phyloP scores from a whole-genome alignment of 2,329 filamentous ascomycete species.

The Bipolaris bicolor region DNA sequence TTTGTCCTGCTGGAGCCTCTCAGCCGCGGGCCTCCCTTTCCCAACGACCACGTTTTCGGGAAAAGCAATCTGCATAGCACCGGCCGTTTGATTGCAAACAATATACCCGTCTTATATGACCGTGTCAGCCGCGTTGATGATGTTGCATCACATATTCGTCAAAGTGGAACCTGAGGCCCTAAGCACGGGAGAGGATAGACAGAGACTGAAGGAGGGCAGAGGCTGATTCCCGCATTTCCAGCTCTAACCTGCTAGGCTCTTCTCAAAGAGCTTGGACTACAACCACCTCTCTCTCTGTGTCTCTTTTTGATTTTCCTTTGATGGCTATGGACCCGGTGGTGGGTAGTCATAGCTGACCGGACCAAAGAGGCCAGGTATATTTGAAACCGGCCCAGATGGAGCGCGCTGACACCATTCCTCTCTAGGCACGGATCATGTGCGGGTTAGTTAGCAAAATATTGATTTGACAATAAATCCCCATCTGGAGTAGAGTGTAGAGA shows the following conservation, averaged over 20 bases:
- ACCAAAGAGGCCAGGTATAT: constrained; percentile 10
- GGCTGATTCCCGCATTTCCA: no score
- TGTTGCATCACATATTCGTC: not conserved
- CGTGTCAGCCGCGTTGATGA: not conserved
- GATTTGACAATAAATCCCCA: not conserved
- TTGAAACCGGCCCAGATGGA: constrained; percentile 30
- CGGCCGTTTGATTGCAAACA: not conserved
- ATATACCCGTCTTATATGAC: not conserved
- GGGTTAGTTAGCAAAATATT: no score
- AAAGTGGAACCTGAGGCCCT: no score
- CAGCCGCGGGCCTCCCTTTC: constrained; percentile 1
- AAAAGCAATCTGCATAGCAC: not conserved
- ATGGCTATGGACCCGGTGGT: constrained; percentile 8
- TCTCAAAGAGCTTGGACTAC: constrained; percentile 6
- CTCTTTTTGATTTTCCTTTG: not conserved
- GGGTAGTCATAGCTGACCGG: not conserved
- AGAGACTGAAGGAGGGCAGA: no score
- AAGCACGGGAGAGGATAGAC: not conserved
- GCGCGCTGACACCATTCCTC: constrained; percentile 14
- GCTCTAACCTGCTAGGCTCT: no score
- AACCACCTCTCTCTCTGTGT: no score
- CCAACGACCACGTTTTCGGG: constrained; percentile 14
- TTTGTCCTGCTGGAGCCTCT: constrained; percentile 2
- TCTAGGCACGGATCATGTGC: constrained; percentile 2
- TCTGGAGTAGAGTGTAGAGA: not conserved